phyloP scores from a whole-genome alignment of 1,284 basidiomycete genomes.

The Xerocomus amazonicus region DNA sequence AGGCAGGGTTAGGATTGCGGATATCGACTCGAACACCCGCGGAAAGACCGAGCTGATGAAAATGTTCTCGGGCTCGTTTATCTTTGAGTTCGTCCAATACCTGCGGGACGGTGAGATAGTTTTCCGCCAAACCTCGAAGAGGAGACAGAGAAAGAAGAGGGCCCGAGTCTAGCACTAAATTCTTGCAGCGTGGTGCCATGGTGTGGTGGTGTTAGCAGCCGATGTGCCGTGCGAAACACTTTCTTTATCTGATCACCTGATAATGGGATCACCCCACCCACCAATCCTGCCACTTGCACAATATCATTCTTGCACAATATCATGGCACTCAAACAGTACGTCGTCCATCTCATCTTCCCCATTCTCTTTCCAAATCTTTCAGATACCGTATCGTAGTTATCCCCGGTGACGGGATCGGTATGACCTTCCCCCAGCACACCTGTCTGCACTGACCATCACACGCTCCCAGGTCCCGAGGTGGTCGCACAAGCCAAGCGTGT shows the following conservation, averaged over 20 bases:
- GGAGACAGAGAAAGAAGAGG: constrained; percentile 86
- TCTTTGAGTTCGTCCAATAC: constrained; percentile 89
- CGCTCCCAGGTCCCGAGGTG: constrained; percentile 81
- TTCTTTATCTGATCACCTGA: neutral
- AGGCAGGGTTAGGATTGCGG: constrained; percentile 66
- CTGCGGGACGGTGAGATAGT: constrained; percentile 84
- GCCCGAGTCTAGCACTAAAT: constrained; percentile 88
- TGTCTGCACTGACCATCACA: constrained; percentile 7
- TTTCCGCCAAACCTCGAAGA: constrained; percentile 77
- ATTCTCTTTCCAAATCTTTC: constrained; percentile 8
- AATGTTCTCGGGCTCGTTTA: constrained; percentile 80
- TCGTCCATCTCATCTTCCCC: constrained; percentile 8
- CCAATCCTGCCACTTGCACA: neutral
- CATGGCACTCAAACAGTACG: constrained; percentile 44
- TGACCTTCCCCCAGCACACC: constrained; percentile 15
- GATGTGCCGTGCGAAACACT: constrained; percentile 14
- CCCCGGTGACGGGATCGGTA: constrained; percentile 96
- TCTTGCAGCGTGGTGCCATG: constrained; percentile 56
- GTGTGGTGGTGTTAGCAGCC: neutral
- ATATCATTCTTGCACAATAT: constrained; percentile 25
- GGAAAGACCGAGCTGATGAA: constrained; percentile 69
- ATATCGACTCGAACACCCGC: constrained; percentile 77
- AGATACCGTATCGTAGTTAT: constrained; percentile 88
- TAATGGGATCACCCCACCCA: neutral
- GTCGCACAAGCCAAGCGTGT: constrained; percentile 86